A percentile compares a stretch with the other conserved stretches of the same genome.
Conservation (phyloP, 1,284 basidiomycete species). For the Afroboletus lepidellus region DNA sequence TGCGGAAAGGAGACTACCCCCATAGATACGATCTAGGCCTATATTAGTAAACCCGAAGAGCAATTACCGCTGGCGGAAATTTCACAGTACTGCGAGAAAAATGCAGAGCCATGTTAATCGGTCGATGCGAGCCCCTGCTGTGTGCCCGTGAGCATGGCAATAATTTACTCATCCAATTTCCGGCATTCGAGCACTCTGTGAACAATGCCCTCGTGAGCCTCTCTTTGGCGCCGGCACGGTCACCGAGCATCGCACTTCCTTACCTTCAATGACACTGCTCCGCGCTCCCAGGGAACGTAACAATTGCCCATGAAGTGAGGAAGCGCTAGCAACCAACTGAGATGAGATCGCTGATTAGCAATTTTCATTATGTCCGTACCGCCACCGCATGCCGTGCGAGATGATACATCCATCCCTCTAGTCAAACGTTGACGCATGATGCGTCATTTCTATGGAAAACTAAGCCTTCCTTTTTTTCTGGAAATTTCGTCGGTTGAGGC, state of each 20-base stretch:
- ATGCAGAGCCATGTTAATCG: slow-evolving; percentile 23
- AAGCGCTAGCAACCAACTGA: slow-evolving; percentile 40
- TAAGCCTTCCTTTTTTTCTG: slow-evolving; percentile 40
- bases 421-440: slow-evolving; percentile 44
- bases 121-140: slow-evolving; percentile 5
- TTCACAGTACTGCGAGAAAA: slow-evolving; percentile 33
- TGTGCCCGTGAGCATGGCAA: slow-evolving; percentile 11
- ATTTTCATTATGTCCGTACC: slow-evolving; percentile 31
- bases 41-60: slow-evolving; percentile 26
- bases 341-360: slow-evolving; percentile 26
- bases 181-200: slow-evolving; percentile 24
- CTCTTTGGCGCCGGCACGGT: slow-evolving; percentile 1
- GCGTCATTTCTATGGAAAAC: slow-evolving; percentile 40
- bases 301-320: slow-evolving; percentile 51
- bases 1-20: slow-evolving; percentile 20
- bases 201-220: slow-evolving; percentile 8
- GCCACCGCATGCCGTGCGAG: slow-evolving; percentile 52
- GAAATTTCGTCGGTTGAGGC: background rate
- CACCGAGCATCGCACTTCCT: slow-evolving; percentile 23
- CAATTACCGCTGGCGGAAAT: slow-evolving; percentile 35
- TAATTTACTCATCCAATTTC: slow-evolving; percentile 32
- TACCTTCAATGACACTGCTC: slow-evolving; percentile 50
- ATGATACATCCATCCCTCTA: slow-evolving; percentile 42
- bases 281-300: slow-evolving; percentile 55
- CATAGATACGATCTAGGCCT: slow-evolving; percentile 26